Conservation (phyloP, 2,329 filamentous ascomycete species). For the Celoporthe dispersa region DNA sequence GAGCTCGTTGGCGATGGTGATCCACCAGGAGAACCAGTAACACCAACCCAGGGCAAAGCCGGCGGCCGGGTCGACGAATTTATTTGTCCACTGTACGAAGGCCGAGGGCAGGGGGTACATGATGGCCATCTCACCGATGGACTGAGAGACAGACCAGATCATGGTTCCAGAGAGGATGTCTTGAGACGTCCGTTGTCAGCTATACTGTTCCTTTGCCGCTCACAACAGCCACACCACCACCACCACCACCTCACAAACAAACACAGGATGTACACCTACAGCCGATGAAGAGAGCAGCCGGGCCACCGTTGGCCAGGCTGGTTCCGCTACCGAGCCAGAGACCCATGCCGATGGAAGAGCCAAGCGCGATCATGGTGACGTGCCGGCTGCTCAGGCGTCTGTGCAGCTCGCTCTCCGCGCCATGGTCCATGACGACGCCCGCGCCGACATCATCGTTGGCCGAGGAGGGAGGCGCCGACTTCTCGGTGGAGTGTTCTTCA, state of each 20-base stretch:
- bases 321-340: constrained; percentile 51
- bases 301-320: constrained; percentile 46
- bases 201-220: not conserved
- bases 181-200: not conserved
- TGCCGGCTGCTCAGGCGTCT: constrained; percentile 49
- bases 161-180: constrained; percentile 48
- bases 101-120: constrained; percentile 51
- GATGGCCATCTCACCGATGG: constrained; percentile 51
- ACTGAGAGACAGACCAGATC: constrained; percentile 51
- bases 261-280: constrained; percentile 35
- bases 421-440: constrained; percentile 21
- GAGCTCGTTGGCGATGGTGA: constrained; percentile 50
- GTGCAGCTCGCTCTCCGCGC: constrained; percentile 38
- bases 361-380: constrained; percentile 58
- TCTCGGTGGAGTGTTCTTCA: constrained; percentile 23
- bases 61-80: constrained; percentile 48
- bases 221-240: not conserved
- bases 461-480: constrained; percentile 22
- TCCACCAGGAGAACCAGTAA: constrained; percentile 50
- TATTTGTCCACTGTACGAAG: constrained; percentile 52
- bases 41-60: constrained; percentile 52
- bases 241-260: not conserved
- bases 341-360: constrained; percentile 51
- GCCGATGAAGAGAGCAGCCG: constrained; percentile 49
- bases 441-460: constrained; percentile 9